Evolutionary conservation across 2,329 filamentous ascomycete genomes (phyloP).

Genomic region (Balansia obtecta): DNA sequence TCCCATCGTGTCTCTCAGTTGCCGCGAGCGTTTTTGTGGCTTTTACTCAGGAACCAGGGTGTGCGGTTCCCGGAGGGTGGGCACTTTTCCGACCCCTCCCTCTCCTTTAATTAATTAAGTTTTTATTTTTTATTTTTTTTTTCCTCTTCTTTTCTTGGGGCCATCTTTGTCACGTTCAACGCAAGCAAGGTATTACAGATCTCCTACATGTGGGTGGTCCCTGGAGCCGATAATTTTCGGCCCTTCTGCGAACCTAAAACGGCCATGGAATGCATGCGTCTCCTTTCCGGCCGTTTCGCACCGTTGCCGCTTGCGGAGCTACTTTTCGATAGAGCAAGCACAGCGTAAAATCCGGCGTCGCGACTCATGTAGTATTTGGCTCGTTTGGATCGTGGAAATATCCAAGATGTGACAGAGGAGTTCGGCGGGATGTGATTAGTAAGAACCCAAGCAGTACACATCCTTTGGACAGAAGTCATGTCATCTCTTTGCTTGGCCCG

Average conservation of each 20-base stretch:
- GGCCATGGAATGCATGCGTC: background rate
- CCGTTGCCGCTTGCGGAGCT: background rate
- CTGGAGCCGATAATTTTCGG: slow-evolving; percentile 3
- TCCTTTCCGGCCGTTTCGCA: background rate
- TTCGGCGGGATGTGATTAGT: no score
- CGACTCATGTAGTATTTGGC: background rate
- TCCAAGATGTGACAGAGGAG: background rate
- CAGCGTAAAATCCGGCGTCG: background rate
- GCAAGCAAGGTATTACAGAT: background rate
- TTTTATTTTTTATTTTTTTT: background rate
- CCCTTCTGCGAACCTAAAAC: background rate
- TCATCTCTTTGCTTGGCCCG: no score
- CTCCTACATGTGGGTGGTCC: background rate
- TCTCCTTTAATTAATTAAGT: background rate
- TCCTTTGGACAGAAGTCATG: no score
- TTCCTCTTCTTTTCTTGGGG: background rate
- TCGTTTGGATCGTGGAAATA: no score
- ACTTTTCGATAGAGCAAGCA: background rate
- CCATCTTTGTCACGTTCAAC: background rate
- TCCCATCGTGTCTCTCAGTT: no score
- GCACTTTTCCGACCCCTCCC: no score
- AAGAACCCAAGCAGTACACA: no score
- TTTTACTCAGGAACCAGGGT: background rate
- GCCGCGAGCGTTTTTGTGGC: background rate
- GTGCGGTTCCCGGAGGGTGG: background rate